Conservation (phyloP, 176 grass and related monocot species). For the Oryza punctata region DNA sequence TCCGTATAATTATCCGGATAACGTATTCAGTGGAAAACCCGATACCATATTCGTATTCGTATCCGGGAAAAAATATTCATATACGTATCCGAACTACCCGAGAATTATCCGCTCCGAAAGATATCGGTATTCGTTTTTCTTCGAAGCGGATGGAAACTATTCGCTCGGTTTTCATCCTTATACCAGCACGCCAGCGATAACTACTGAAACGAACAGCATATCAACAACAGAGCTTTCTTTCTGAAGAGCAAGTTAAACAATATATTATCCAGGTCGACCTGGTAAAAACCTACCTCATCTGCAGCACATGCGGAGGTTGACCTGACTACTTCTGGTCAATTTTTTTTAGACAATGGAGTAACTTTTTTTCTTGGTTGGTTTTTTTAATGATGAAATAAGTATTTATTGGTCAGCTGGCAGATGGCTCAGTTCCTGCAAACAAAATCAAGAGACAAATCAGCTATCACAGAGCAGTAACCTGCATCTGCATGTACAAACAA, state of each 20-base stretch:
- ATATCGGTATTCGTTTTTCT: too few relatives aligned
- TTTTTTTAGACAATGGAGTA: neutral
- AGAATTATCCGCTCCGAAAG: too few relatives aligned
- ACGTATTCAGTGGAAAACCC: too few relatives aligned
- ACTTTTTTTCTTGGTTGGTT: neutral
- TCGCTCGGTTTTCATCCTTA: too few relatives aligned
- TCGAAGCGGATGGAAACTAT: too few relatives aligned
- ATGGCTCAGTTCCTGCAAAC: neutral
- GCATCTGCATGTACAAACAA: neutral
- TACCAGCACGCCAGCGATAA: neutral
- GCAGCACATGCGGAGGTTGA: neutral
- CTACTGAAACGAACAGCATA: neutral
- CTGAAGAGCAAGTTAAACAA: neutral
- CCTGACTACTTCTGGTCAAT: neutral
- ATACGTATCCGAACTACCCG: too few relatives aligned
- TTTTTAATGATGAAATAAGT: neutral
- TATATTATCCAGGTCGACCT: neutral
- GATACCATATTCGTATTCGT: too few relatives aligned
- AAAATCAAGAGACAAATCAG: neutral
- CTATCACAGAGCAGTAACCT: neutral
- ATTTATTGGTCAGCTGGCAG: neutral
- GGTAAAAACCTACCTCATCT: neutral
- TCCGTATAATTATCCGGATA: too few relatives aligned
- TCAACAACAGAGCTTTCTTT: neutral
- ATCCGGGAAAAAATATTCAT: too few relatives aligned